These are phyloP conservation scores for Protomyces inouyei DNA, from an alignment of 1,139 yeast genomes.

Conservation along the genomic window DNA sequence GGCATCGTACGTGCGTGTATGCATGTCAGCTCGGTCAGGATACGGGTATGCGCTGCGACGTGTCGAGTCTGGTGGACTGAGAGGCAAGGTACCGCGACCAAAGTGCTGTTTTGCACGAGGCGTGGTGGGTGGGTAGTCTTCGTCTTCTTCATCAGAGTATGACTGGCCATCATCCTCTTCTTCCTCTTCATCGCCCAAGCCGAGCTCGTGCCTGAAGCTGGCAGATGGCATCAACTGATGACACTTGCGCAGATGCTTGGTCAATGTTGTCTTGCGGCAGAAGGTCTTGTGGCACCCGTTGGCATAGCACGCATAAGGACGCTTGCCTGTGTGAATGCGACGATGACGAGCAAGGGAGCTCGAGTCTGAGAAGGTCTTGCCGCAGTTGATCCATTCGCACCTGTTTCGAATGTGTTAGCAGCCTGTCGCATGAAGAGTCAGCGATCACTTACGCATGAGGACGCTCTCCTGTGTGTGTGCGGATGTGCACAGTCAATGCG, in stretches of 20 bases:
- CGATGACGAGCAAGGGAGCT: slow-evolving; percentile 32
- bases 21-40: background rate
- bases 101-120: background rate
- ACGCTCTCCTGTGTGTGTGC: slow-evolving; percentile 89
- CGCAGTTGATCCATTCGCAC: slow-evolving; percentile 57
- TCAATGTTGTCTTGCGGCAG: slow-evolving; percentile 29
- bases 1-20: background rate
- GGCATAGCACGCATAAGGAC: slow-evolving; percentile 67
- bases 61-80: slow-evolving; percentile 24
- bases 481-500: slow-evolving; percentile 58
- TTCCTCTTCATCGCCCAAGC: background rate
- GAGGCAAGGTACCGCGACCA: slow-evolving; percentile 7
- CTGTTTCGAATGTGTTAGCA: background rate
- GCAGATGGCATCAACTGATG: slow-evolving; percentile 14
- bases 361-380: slow-evolving; percentile 33
- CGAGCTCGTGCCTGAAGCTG: background rate
- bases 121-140: background rate
- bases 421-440: background rate
- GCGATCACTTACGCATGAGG: slow-evolving; percentile 49
- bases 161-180: background rate
- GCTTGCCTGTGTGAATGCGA: slow-evolving; percentile 46
- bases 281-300: slow-evolving; percentile 59
- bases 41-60: background rate
- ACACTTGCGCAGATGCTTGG: slow-evolving; percentile 28
- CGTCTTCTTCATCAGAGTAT: background rate